These are phyloP conservation scores for Parmales sp. DNA, from an alignment of 108 stramenopile genomes.

Conservation along the genomic window DNA sequence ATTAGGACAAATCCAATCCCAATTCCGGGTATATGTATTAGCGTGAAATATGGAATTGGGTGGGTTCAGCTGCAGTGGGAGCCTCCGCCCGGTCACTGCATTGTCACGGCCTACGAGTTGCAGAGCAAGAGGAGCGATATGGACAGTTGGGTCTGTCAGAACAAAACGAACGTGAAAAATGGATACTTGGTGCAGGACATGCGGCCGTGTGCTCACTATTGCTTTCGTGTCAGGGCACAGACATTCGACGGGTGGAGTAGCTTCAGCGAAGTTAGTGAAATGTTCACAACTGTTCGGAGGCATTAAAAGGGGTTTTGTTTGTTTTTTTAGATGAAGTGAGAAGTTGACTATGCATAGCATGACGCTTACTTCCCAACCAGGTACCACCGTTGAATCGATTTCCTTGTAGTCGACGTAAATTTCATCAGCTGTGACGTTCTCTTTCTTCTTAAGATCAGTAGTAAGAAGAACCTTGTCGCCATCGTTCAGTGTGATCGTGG, in stretches of 20 bases:
- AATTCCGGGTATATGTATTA: background rate
- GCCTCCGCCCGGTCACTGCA: background rate
- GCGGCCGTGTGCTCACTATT: background rate
- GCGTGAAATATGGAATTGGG: background rate
- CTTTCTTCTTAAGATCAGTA: background rate
- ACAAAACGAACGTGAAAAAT: background rate
- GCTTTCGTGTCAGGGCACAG: background rate
- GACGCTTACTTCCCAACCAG: slow-evolving; percentile 45
- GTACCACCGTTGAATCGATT: slow-evolving; percentile 47
- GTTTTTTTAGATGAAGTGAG: no score
- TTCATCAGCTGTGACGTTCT: background rate
- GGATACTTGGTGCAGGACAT: background rate
- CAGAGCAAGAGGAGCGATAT: background rate
- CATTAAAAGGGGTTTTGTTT: no score
- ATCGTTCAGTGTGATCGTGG: slow-evolving; percentile 40
- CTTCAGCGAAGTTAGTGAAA: background rate
- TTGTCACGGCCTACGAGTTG: background rate
- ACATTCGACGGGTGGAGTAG: slow-evolving; percentile 12
- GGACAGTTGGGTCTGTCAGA: background rate
- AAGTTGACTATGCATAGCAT: no score
- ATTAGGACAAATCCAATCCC: background rate
- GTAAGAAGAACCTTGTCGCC: slow-evolving; percentile 22
- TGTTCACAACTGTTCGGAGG: background rate
- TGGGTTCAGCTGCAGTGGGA: background rate
- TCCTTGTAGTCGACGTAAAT: slow-evolving; percentile 67